Evolutionary conservation across 1,284 basidiomycete species (phyloP).

Genomic region (Naganishia liquefaciens): DNA sequence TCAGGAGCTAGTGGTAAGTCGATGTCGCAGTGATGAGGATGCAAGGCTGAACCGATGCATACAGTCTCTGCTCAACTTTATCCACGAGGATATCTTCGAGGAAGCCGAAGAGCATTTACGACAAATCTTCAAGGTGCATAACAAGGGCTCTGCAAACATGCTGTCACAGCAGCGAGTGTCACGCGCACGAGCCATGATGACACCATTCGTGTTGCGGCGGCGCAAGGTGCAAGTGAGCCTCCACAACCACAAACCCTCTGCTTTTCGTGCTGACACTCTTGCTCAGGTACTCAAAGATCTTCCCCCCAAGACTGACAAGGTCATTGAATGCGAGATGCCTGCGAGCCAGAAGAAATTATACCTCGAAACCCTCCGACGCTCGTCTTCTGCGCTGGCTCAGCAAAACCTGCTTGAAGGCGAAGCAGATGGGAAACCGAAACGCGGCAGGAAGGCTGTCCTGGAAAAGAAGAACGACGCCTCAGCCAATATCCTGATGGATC

Average conservation of each 20-base stretch:
- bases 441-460: constrained; percentile 69
- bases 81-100: constrained; percentile 85
- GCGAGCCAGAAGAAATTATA: constrained; percentile 80
- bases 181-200: constrained; percentile 98
- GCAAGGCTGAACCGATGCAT: neutral
- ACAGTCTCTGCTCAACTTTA: constrained; percentile 97
- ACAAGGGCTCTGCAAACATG: constrained; percentile 64
- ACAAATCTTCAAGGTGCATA: constrained; percentile 95
- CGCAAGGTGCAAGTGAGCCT: constrained; percentile 79
- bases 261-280: constrained; percentile 12
- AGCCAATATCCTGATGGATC: constrained; percentile 90
- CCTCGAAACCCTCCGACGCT: constrained; percentile 62
- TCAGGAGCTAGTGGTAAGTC: constrained; percentile 86
- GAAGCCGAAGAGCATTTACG: constrained; percentile 73
- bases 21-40: neutral
- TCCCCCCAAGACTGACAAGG: constrained; percentile 85
- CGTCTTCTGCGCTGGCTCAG: constrained; percentile 68
- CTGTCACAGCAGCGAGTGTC: constrained; percentile 88
- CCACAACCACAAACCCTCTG: neutral
- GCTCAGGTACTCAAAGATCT: constrained; percentile 85
- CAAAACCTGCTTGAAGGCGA: constrained; percentile 61
- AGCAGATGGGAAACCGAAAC: constrained; percentile 58
- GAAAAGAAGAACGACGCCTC: constrained; percentile 44
- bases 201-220: constrained; percentile 92
- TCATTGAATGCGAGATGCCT: constrained; percentile 95